Percentiles rank a stretch among this genome's conserved stretches.
Evolutionary conservation across 768 basidiomycete genomes (phyloP).

Genomic region (Cystofilobasidium capitatum): DNA sequence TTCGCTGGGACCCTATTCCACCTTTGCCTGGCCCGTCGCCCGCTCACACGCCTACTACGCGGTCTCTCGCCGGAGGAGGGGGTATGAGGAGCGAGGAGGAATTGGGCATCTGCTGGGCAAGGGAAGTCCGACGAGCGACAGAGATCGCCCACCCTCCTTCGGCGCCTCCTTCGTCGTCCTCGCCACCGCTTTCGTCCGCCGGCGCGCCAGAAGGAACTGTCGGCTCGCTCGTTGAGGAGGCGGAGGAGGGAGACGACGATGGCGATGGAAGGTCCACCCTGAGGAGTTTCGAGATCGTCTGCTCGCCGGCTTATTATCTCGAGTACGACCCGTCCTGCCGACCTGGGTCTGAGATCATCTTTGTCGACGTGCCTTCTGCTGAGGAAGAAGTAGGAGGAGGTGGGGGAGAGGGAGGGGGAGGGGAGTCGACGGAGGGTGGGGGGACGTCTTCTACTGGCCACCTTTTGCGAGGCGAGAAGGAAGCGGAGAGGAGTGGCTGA

Average conservation of each 20-base stretch:
- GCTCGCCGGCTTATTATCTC: not conserved
- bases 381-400: no score
- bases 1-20: not conserved
- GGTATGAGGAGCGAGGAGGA: not conserved
- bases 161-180: not conserved
- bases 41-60: no score
- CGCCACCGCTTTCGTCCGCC: not conserved
- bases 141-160: not conserved
- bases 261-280: not conserved
- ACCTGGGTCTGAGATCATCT: no score
- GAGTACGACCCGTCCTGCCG: not conserved
- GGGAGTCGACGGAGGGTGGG: no score
- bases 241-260: not conserved
- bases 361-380: no score
- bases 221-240: no score
- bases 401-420: no score
- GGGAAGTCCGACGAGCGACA: not conserved
- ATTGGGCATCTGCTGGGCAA: not conserved
- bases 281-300: not conserved
- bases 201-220: no score
- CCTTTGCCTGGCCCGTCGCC: not conserved
- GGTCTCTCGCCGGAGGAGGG: no score
- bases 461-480: no score
- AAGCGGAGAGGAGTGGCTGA: no score
- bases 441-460: no score